A percentile compares a stretch with the other conserved stretches of the same genome.
These are phyloP conservation scores for Citrus sp. DNA, from an alignment of 345 rosid species.

Conservation along the genomic window DNA sequence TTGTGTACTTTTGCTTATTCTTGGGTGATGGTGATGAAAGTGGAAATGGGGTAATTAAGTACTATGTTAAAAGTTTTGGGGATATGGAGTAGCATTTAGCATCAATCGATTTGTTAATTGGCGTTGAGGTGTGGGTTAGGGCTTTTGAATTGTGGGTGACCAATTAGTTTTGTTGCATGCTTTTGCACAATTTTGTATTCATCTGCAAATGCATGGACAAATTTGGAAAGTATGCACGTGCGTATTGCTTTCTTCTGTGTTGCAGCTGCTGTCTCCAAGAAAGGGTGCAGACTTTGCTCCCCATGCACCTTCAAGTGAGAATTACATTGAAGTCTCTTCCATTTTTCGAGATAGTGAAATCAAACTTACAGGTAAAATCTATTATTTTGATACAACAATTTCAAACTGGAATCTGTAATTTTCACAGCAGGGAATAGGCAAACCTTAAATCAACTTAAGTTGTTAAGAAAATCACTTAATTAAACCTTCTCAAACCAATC, in stretches of 20 bases:
- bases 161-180: not conserved
- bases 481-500: too few species aligned
- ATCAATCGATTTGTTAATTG: not conserved
- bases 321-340: too few species aligned
- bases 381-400: too few species aligned
- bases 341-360: too few species aligned
- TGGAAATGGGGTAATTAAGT: too few species aligned
- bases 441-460: too few species aligned
- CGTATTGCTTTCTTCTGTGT: not conserved
- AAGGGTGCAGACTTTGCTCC: not conserved
- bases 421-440: too few species aligned
- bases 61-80: not conserved
- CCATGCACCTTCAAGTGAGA: not conserved
- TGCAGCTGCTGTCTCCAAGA: not conserved
- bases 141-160: not conserved
- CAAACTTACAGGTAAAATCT: too few species aligned
- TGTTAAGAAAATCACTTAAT: too few species aligned
- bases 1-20: not conserved
- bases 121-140: not conserved
- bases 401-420: too few species aligned
- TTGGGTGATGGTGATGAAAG: too few species aligned
- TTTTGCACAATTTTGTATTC: not conserved
- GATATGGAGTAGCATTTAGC: not conserved
- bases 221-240: not conserved
- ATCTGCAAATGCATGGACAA: not conserved